A percentile compares a stretch with the other conserved stretches of the same genome.
phyloP scores from a whole-genome alignment of 176 grass and related monocot species.

The Stipa capillata region DNA sequence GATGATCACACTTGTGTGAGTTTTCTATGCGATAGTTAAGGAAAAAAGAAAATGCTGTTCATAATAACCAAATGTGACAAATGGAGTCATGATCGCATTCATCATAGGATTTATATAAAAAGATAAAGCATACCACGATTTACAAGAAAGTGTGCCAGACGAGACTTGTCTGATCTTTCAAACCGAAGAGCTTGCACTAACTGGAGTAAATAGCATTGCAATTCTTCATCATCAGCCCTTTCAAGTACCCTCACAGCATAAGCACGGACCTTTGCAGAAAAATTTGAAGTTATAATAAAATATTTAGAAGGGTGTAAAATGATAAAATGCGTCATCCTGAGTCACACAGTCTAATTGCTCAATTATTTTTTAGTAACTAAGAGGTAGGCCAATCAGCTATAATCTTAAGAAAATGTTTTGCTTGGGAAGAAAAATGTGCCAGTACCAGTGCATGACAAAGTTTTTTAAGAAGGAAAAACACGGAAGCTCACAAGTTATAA shows the following conservation, averaged over 20 bases:
- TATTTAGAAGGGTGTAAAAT: not conserved
- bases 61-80: not conserved
- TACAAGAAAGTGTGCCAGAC: slow-evolving; percentile 81
- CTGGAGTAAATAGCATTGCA: slow-evolving; percentile 95
- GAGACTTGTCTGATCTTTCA: slow-evolving; percentile 94
- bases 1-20: not conserved
- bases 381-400: not conserved
- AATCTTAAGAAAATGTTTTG: not conserved
- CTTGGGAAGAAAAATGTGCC: not conserved
- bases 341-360: not conserved
- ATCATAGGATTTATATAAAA: not conserved
- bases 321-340: not conserved
- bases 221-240: slow-evolving; percentile 94
- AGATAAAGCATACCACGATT: slow-evolving; percentile 57
- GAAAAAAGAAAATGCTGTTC: not conserved
- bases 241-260: slow-evolving; percentile 94
- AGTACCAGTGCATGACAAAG: not conserved
- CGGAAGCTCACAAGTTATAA: not conserved
- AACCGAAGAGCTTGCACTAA: slow-evolving; percentile 98
- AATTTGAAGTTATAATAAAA: not conserved
- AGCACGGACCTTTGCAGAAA: slow-evolving; percentile 64
- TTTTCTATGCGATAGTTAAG: not conserved
- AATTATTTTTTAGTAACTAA: not conserved
- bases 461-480: not conserved
- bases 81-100: not conserved